A percentile compares a stretch with the other conserved stretches of the same genome.
These are phyloP conservation scores for Nemania sp. DNA, from an alignment of 2,329 filamentous ascomycete species.

Conservation along the genomic window DNA sequence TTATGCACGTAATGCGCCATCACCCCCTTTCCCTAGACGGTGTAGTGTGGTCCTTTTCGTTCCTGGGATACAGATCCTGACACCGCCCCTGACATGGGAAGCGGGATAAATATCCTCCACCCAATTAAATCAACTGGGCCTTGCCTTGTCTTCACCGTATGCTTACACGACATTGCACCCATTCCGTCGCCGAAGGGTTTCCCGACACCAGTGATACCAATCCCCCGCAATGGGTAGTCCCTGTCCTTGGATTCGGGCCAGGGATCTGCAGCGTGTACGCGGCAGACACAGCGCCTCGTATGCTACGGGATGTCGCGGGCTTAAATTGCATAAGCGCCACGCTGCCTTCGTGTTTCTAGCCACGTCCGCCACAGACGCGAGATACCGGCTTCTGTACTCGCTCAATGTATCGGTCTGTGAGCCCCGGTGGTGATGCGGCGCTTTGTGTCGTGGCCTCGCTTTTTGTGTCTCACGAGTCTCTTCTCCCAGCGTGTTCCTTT, in stretches of 20 bases:
- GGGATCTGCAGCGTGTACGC: neutral
- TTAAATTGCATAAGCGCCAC: constrained; percentile 11
- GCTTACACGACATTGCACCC: constrained; percentile 1
- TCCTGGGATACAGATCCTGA: constrained; percentile 1
- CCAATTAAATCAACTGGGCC: constrained; percentile 19
- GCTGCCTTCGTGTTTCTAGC: constrained; percentile 1
- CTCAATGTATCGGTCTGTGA: too few species aligned
- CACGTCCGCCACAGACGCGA: too few species aligned
- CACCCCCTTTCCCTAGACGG: neutral
- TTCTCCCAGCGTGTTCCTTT: too few species aligned
- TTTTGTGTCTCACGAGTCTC: too few species aligned
- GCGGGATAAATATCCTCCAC: neutral
- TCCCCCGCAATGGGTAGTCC: constrained; percentile 21
- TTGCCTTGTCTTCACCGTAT: constrained; percentile 14
- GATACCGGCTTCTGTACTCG: too few species aligned
- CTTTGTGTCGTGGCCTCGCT: constrained; percentile 11
- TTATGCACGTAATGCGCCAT: constrained; percentile 14
- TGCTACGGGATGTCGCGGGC: constrained; percentile 12
- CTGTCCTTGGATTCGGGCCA: constrained; percentile 2
- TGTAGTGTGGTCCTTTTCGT: neutral
- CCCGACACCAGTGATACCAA: constrained; percentile 13
- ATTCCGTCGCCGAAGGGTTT: constrained; percentile 21
- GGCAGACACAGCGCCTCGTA: constrained; percentile 14
- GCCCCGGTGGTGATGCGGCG: constrained; percentile 4
- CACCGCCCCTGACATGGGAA: neutral